phyloP scores from a whole-genome alignment of 139 green algal genomes.

The Ulvella scutata region DNA sequence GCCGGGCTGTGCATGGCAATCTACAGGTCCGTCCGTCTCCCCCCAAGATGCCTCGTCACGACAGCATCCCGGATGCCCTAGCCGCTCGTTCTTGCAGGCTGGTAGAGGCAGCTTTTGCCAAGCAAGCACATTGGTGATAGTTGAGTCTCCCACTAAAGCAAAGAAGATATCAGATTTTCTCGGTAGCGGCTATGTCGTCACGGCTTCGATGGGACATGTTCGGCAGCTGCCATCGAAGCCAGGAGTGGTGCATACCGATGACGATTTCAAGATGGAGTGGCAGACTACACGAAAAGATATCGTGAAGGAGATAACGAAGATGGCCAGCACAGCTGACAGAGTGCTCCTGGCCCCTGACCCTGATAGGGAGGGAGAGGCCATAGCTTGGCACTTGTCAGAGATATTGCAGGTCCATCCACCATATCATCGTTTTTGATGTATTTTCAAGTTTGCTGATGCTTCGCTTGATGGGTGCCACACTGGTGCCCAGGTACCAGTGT shows the following conservation, averaged over 20 bases:
- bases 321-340: background rate
- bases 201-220: constrained; percentile 63
- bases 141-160: constrained; percentile 93
- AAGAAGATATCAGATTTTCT: constrained; percentile 82
- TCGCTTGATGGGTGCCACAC: too few relatives aligned
- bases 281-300: constrained; percentile 9
- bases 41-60: too few relatives aligned
- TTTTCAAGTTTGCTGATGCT: too few relatives aligned
- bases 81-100: too few relatives aligned
- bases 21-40: too few relatives aligned
- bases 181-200: constrained; percentile 36
- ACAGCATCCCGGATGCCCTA: too few relatives aligned
- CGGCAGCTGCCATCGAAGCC: constrained; percentile 53
- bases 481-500: too few relatives aligned
- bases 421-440: too few relatives aligned
- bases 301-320: constrained; percentile 20
- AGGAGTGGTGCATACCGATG: constrained; percentile 40
- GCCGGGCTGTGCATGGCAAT: too few relatives aligned
- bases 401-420: constrained; percentile 47
- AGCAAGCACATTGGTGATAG: constrained; percentile 49
- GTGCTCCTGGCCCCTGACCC: constrained; percentile 83
- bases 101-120: too few relatives aligned
- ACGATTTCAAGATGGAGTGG: constrained; percentile 39
- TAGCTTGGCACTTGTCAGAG: constrained; percentile 84
- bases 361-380: constrained; percentile 90